Percentiles rank a stretch among this genome's conserved stretches.
Evolutionary conservation across 805 yeast genomes (phyloP).

Genomic region (Cyberlindnera mississippiensis): DNA sequence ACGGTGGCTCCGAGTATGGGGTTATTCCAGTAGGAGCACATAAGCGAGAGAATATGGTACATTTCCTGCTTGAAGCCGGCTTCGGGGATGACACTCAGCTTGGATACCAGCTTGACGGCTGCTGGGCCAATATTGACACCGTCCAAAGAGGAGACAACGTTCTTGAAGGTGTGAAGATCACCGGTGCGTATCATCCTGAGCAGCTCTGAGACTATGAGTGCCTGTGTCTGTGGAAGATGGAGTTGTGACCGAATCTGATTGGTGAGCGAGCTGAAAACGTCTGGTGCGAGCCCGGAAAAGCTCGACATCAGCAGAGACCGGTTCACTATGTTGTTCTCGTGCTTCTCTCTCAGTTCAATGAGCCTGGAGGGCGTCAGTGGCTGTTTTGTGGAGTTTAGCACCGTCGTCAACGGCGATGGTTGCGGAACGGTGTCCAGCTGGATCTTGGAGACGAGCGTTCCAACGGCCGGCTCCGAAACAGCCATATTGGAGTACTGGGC

Average conservation of each 20-base stretch:
- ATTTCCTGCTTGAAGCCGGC: conserved; percentile 3
- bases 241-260: conserved; percentile 1
- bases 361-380: neutral
- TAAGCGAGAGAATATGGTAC: conserved; percentile 5
- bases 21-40: conserved; percentile 15
- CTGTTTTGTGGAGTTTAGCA: neutral
- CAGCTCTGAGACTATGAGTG: conserved; percentile 7
- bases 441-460: too few species aligned
- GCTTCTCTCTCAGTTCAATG: neutral
- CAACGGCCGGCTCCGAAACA: too few species aligned
- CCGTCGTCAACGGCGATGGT: neutral
- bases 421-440: too few species aligned
- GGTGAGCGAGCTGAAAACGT: neutral
- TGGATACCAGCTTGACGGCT: conserved; percentile 7
- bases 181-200: conserved; percentile 7
- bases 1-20: conserved; percentile 10
- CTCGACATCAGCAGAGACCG: conserved; percentile 4
- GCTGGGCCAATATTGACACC: conserved; percentile 3
- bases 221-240: conserved; percentile 1
- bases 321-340: neutral
- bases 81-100: conserved; percentile 1
- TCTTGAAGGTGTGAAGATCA: conserved; percentile 2
- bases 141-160: neutral
- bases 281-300: conserved; percentile 2
- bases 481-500: too few species aligned